Evolutionary conservation across 2,329 filamentous ascomycete species (phyloP).

Genomic region (Colletotrichum falcatum): DNA sequence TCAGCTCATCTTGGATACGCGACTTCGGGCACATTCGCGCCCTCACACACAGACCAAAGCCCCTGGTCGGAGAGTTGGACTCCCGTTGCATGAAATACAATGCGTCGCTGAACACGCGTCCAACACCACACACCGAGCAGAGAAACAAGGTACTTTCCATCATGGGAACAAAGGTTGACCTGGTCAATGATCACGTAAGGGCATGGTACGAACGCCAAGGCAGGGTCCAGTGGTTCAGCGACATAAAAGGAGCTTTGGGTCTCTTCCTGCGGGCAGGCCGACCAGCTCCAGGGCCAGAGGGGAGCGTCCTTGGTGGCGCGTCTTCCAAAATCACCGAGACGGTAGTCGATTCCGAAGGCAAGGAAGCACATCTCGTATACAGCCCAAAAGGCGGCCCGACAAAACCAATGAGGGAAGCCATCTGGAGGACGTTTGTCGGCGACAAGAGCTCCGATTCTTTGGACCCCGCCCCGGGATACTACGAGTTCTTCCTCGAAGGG

Average conservation of each 20-base stretch:
- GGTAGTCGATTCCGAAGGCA: not conserved
- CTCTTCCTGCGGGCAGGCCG: not conserved
- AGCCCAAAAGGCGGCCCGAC: not conserved
- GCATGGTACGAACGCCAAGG: not conserved
- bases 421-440: not conserved
- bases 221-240: not conserved
- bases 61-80: not conserved
- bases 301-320: not conserved
- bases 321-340: not conserved
- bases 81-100: not conserved
- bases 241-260: not conserved
- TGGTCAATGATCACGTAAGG: not conserved
- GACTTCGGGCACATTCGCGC: not conserved
- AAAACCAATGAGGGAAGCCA: not conserved
- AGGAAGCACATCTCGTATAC: not conserved
- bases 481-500: not conserved
- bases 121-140: not conserved
- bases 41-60: not conserved
- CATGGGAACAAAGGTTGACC: not conserved
- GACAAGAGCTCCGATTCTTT: not conserved
- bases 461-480: not conserved
- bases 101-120: not conserved
- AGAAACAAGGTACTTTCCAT: not conserved
- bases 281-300: not conserved
- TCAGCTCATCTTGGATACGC: not conserved